Conservation (phyloP, 495 filamentous ascomycete species). For the Neurospora africana region DNA sequence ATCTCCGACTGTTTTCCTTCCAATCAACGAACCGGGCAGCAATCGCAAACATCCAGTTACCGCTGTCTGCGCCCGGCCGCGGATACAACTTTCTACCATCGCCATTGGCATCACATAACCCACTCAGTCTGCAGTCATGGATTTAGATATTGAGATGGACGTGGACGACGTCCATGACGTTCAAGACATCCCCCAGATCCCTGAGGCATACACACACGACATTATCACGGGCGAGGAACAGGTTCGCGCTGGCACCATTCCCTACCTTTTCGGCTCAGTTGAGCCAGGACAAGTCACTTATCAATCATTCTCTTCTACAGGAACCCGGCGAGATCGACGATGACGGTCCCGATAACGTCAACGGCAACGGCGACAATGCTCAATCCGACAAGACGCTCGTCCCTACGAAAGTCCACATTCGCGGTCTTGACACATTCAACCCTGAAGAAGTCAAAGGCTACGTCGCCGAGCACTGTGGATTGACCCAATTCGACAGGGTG, state of each 20-base stretch:
- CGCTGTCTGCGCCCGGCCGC: neutral
- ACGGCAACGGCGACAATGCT: slow-evolving; percentile 12
- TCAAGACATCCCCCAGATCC: slow-evolving; percentile 28
- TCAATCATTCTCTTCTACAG: slow-evolving; percentile 10
- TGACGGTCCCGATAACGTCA: slow-evolving; percentile 1
- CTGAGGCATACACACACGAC: slow-evolving; percentile 38
- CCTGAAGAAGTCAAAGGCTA: slow-evolving; percentile 68
- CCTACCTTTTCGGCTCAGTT: slow-evolving; percentile 7
- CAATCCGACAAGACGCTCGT: slow-evolving; percentile 21
- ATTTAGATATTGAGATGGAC: slow-evolving; percentile 67
- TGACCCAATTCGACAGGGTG: slow-evolving; percentile 45
- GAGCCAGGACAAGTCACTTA: slow-evolving; percentile 4
- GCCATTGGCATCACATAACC: neutral
- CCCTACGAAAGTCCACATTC: slow-evolving; percentile 65
- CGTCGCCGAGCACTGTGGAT: slow-evolving; percentile 50
- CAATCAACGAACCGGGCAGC: neutral
- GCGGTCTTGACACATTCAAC: slow-evolving; percentile 71
- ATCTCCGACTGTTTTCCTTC: neutral
- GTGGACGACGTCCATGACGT: slow-evolving; percentile 53
- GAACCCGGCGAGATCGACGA: slow-evolving; percentile 29
- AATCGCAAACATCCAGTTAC: neutral
- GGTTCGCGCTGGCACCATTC: slow-evolving; percentile 10
- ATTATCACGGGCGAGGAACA: slow-evolving; percentile 27
- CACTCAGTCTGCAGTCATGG: slow-evolving; percentile 37
- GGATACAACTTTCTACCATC: neutral